These are phyloP conservation scores for Phaseolus lunatus DNA, from an alignment of 306 rosid genomes.

Conservation along the genomic window DNA sequence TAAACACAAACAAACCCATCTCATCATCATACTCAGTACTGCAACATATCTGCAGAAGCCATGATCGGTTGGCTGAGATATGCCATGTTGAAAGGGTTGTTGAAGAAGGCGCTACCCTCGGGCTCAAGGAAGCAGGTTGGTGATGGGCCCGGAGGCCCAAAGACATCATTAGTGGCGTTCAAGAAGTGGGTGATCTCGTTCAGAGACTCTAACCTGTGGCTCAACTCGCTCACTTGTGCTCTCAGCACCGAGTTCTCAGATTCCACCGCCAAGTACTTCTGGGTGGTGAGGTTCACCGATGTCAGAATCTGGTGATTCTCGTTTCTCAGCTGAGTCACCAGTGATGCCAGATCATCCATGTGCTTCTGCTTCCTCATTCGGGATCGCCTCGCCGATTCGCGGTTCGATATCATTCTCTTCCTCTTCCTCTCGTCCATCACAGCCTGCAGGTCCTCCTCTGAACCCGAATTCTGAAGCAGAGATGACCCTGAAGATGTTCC, in stretches of 20 bases:
- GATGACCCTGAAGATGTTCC: slow-evolving; percentile 78
- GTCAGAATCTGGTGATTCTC: slow-evolving; percentile 71
- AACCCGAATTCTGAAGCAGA: slow-evolving; percentile 65
- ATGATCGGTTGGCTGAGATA: slow-evolving; percentile 69
- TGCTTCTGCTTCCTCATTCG: slow-evolving; percentile 92
- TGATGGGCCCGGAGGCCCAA: slow-evolving; percentile 36
- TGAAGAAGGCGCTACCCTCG: slow-evolving; percentile 36
- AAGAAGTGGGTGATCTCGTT: slow-evolving; percentile 63
- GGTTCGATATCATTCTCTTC: slow-evolving; percentile 88
- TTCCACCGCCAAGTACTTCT: slow-evolving; percentile 62
- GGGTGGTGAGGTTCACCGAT: slow-evolving; percentile 60
- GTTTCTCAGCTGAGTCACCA: slow-evolving; percentile 58
- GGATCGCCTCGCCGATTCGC: slow-evolving; percentile 88
- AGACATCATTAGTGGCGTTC: slow-evolving; percentile 48
- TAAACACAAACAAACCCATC: slow-evolving; percentile 3
- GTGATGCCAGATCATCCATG: slow-evolving; percentile 72
- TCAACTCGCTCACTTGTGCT: slow-evolving; percentile 76
- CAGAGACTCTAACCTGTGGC: slow-evolving; percentile 64
- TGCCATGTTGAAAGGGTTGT: slow-evolving; percentile 55
- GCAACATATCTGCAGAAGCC: slow-evolving; percentile 69
- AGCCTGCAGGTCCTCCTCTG: slow-evolving; percentile 64
- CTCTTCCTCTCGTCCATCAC: slow-evolving; percentile 82
- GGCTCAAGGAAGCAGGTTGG: slow-evolving; percentile 47
- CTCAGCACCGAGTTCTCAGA: slow-evolving; percentile 76
- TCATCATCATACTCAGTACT: slow-evolving; percentile 44